These are phyloP conservation scores for Penicillium bialowiezense DNA, from an alignment of 495 filamentous ascomycete genomes.

Conservation along the genomic window DNA sequence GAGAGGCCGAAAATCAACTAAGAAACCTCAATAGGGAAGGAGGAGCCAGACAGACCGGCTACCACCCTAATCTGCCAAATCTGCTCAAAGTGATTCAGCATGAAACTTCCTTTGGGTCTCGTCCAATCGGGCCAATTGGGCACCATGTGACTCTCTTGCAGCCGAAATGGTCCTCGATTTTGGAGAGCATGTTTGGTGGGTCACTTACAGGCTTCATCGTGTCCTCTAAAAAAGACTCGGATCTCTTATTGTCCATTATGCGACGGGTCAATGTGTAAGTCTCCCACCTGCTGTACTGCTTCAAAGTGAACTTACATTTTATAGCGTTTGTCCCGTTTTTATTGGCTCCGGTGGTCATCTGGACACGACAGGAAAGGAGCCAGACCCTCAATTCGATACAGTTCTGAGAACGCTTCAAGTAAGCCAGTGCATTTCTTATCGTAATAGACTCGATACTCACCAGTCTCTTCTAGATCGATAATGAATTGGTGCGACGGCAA, in stretches of 20 bases:
- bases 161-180: conserved; percentile 77
- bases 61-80: conserved; percentile 56
- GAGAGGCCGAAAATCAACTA: conserved; percentile 45
- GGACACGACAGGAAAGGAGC: conserved; percentile 65
- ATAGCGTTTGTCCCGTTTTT: conserved; percentile 56
- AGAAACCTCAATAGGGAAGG: conserved; percentile 49
- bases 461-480: conserved; percentile 58
- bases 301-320: conserved; percentile 17
- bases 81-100: conserved; percentile 65
- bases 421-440: conserved; percentile 5
- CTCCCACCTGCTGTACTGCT: background rate
- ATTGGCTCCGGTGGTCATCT: conserved; percentile 62
- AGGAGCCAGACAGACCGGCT: conserved; percentile 51
- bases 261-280: conserved; percentile 51
- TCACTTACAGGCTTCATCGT: conserved; percentile 76
- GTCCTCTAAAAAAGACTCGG: conserved; percentile 66
- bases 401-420: conserved; percentile 72
- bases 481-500: conserved; percentile 71
- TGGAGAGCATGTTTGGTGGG: conserved; percentile 69
- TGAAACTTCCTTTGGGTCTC: conserved; percentile 62
- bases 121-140: conserved; percentile 83
- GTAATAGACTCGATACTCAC: conserved; percentile 4
- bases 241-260: conserved; percentile 61
- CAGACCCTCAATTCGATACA: conserved; percentile 68
- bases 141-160: conserved; percentile 69